A percentile compares a stretch with the other conserved stretches of the same genome.
phyloP scores from a whole-genome alignment of 352 stramenopile species.

The Phytopythium sindhum region DNA sequence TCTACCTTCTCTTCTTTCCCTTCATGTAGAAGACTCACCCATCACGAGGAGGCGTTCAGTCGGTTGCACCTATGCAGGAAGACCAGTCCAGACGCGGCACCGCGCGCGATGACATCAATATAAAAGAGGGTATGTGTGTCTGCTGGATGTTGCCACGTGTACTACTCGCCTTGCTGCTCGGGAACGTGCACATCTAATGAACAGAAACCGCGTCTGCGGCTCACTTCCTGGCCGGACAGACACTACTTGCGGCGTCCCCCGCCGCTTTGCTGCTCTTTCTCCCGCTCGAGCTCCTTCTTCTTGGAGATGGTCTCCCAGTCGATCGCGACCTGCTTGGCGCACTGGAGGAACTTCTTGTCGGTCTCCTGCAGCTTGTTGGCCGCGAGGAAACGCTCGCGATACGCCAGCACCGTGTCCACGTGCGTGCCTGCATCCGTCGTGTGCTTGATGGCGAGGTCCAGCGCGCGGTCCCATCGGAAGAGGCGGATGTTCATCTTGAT shows the following conservation, averaged over 20 bases:
- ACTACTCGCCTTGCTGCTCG: not conserved
- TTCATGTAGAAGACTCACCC: slow-evolving; percentile 10
- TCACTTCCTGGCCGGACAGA: too few relatives aligned
- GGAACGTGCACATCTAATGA: not conserved
- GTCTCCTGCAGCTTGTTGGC: slow-evolving; percentile 86
- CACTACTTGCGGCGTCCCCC: slow-evolving; percentile 52
- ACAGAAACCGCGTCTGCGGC: not conserved
- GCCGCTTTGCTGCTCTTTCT: slow-evolving; percentile 60
- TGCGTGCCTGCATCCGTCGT: slow-evolving; percentile 80
- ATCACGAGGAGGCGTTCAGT: slow-evolving; percentile 16
- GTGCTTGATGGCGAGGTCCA: slow-evolving; percentile 89
- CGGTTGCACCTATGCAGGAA: slow-evolving; percentile 13
- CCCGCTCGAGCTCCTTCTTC: slow-evolving; percentile 88
- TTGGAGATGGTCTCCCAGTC: slow-evolving; percentile 88
- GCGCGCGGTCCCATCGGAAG: slow-evolving; percentile 86
- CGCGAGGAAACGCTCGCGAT: slow-evolving; percentile 85
- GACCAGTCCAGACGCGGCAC: slow-evolving; percentile 14
- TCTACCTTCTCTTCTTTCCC: not conserved
- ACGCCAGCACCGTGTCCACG: slow-evolving; percentile 89
- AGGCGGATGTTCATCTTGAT: slow-evolving; percentile 93
- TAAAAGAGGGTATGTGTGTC: slow-evolving; percentile 9
- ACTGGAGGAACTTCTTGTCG: slow-evolving; percentile 87
- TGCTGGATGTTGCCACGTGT: not conserved
- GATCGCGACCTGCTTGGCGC: slow-evolving; percentile 79
- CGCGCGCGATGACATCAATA: slow-evolving; percentile 8